Evolutionary conservation across 1,284 basidiomycete genomes (phyloP).

Genomic region (Leccinum fallax): DNA sequence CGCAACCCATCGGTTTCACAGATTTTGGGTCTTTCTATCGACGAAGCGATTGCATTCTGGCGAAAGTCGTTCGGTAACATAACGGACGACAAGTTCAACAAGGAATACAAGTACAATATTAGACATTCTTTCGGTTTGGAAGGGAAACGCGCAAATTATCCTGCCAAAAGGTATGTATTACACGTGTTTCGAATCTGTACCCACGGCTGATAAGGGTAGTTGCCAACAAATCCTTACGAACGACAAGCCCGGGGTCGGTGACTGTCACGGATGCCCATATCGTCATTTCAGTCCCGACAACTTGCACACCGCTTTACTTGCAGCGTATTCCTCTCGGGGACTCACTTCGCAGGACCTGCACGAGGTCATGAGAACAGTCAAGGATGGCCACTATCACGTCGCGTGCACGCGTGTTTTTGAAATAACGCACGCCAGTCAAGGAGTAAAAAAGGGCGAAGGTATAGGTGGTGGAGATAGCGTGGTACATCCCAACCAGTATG

Average conservation of each 20-base stretch:
- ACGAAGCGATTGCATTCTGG: slow-evolving; percentile 97
- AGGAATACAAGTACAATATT: slow-evolving; percentile 98
- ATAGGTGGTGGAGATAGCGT: slow-evolving; percentile 88
- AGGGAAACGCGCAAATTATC: slow-evolving; percentile 92
- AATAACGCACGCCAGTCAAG: slow-evolving; percentile 77
- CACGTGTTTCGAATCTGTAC: not conserved
- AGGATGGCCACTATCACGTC: slow-evolving; percentile 87
- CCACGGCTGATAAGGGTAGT: slow-evolving; percentile 44
- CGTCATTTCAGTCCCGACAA: slow-evolving; percentile 89
- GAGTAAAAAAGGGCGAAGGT: slow-evolving; percentile 89
- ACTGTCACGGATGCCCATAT: slow-evolving; percentile 94
- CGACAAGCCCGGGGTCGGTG: slow-evolving; percentile 73
- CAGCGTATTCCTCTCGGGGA: slow-evolving; percentile 71
- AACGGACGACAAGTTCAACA: slow-evolving; percentile 96
- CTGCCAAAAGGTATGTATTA: slow-evolving; percentile 77
- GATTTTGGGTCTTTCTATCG: slow-evolving; percentile 92
- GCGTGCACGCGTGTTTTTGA: slow-evolving; percentile 98
- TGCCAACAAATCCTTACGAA: slow-evolving; percentile 88
- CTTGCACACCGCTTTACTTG: slow-evolving; percentile 76
- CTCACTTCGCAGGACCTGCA: slow-evolving; percentile 69
- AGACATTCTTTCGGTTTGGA: slow-evolving; percentile 95
- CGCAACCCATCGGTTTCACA: slow-evolving; percentile 34
- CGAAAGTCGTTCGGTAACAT: slow-evolving; percentile 80
- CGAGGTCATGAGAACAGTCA: slow-evolving; percentile 88
- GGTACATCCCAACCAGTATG: slow-evolving; percentile 92